Base-by-base conservation (phyloP, 331 rosid species). In the Dryas integrifolia region DNA sequence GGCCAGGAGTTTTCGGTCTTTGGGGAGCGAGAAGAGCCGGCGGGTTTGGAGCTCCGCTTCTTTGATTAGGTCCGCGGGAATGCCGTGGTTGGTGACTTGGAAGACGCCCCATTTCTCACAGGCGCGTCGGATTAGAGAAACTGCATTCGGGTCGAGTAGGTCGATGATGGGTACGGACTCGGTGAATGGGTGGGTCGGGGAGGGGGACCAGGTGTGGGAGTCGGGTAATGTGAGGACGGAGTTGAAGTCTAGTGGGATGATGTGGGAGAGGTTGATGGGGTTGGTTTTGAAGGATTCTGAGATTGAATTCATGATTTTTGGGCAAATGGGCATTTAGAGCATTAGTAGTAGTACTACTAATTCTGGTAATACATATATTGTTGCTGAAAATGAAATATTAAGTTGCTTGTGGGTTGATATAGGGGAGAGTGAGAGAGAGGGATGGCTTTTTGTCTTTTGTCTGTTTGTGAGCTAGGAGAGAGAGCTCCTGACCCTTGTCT, bases 21-120 rank as follows among this genome's bases (percentile, higher is more conserved):
- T 18, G 5, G 86, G 86, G 39, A 81, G 82, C 15, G 79, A 30
- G 48, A 84, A 86, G 1, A 86, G 48, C 2, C 60, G 67, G 45
- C 46, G 67, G 66, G 76, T 44, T 50, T 81, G 82, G 38, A 43
- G 62, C 72, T 86, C 85, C 1, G 74, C 58, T 30, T 82, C 66
- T 5, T 14, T 13, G 0, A 84, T 40, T 8, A 82, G 77, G 51
- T 69, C 47, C 13, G 21, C 7, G 26, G 82, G 78, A 52, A 84
- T 8, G 45, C 88, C 86, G 18, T 86, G 88, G 76, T 80, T 77
- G 70, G 70, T 81, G 72, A 76, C 72, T 40, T 77, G 85, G 48
- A 86, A 80, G 10, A 58, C 74, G 3, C 85, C 85, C 85, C 82
- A 83, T 61, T 76, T 57, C 74, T 83, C 82, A 30, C 76, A 83